Conservation (phyloP, 2,329 filamentous ascomycete species). For the Chrysosporium queenslandicum region DNA sequence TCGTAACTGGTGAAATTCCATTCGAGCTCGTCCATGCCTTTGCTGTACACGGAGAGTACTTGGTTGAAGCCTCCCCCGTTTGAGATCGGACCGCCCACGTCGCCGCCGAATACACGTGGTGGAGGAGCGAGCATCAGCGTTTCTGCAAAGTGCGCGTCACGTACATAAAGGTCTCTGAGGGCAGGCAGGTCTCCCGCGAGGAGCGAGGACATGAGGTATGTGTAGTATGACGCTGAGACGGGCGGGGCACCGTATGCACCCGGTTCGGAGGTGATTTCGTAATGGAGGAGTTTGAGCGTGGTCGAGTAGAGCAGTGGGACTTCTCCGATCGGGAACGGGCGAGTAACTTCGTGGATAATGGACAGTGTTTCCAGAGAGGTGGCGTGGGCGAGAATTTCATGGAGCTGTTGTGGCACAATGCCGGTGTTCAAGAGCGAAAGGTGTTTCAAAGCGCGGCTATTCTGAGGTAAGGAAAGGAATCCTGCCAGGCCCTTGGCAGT, state of each 20-base stretch:
- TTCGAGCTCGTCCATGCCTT: constrained; percentile 56
- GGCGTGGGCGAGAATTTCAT: constrained; percentile 35
- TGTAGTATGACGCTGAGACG: constrained; percentile 59
- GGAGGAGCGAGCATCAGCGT: constrained; percentile 64
- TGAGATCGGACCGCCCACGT: constrained; percentile 22
- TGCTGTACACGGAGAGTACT: constrained; percentile 53
- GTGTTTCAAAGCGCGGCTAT: constrained; percentile 51
- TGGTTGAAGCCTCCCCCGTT: constrained; percentile 39
- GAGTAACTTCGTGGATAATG: constrained; percentile 47
- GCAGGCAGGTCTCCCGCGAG: constrained; percentile 64
- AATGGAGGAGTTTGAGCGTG: constrained; percentile 64
- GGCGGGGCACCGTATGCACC: constrained; percentile 49
- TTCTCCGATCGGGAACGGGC: constrained; percentile 46
- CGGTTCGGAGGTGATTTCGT: constrained; percentile 58
- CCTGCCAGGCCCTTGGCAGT: constrained; percentile 60
- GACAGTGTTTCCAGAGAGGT: constrained; percentile 40
- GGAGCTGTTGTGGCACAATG: constrained; percentile 40
- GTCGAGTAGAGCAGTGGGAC: constrained; percentile 57
- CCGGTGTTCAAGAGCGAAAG: constrained; percentile 65
- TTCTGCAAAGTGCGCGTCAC: constrained; percentile 73
- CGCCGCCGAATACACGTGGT: constrained; percentile 41
- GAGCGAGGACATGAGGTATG: constrained; percentile 75
- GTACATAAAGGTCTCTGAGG: constrained; percentile 70
- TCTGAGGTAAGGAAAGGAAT: constrained; percentile 55
- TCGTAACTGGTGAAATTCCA: constrained; percentile 57